Base-by-base conservation (phyloP, 345 rosid genomes). In the Ceriops decandra region DNA sequence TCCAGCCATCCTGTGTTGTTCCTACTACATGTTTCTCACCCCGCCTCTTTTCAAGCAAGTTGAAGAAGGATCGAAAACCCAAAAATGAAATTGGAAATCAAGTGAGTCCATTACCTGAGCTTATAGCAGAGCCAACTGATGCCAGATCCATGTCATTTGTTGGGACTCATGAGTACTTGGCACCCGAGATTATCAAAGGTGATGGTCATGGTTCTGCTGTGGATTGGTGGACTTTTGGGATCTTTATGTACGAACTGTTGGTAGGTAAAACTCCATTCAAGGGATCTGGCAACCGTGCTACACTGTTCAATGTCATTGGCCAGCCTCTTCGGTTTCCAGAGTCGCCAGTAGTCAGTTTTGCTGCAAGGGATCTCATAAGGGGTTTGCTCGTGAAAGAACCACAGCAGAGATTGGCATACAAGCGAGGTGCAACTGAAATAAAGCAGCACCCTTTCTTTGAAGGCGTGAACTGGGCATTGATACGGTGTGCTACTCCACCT, bases 191-290 rank as follows among this genome's bases (percentile, higher is more conserved):
- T 47, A 91, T 91, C 30, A 87, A 89, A 76, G 97, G 97, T 2
- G 97, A 89, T 82, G 98, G 98, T 63, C 96, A 92, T 77, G 98
- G 97, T 66, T 89, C 93, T 77, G 98, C 98, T 2, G 98, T 92
- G 7, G 98, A 92, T 72, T 92, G 97, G 98, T 92, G 98, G 98
- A 92, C 96, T 66, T 88, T 80, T 72, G 96, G 98, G 70, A 92
- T 89, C 64, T 89, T 92, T 76, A 76, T 92, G 13, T 89, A 85
- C 51, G 98, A 92, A 71, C 86, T 92, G 66, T 78, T 92, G 79
- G 86, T 85, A 49, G 98, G 98, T 73, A 88, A 84, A 81, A 92
- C 98, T 9, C 97, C 98, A 59, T 92, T 89, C 70, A 92, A 92
- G 80, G 98, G 96, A 36, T 88, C 93, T 13, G 96, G 93, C 53